Conservation (phyloP, 2,329 filamentous ascomycete genomes). For the Gremmenia infestans region DNA sequence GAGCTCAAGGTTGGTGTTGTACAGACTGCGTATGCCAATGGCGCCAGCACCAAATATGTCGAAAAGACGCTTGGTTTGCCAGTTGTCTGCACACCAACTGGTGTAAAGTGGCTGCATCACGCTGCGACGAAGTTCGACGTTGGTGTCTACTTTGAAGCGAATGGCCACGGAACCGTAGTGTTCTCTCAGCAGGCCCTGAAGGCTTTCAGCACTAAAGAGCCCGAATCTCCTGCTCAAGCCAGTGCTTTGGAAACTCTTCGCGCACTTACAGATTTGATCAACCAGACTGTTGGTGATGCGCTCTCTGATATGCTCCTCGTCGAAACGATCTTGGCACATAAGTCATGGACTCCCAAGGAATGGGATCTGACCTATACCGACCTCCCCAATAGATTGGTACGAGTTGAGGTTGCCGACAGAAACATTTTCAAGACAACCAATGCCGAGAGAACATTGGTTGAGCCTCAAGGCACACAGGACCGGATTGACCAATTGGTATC, state of each 20-base stretch:
- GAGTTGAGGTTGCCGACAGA: constrained; percentile 84
- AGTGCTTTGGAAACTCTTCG: constrained; percentile 80
- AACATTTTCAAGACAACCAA: constrained; percentile 88
- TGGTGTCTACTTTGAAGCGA: constrained; percentile 97
- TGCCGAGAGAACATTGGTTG: constrained; percentile 81
- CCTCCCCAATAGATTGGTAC: constrained; percentile 89
- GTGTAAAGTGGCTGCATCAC: constrained; percentile 96
- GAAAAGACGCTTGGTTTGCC: constrained; percentile 82
- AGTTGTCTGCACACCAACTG: constrained; percentile 88
- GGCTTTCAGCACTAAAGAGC: constrained; percentile 71
- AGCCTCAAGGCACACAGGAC: constrained; percentile 72
- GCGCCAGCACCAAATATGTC: constrained; percentile 88
- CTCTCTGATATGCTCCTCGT: constrained; percentile 94
- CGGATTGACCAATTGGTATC: constrained; percentile 83
- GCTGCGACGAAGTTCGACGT: constrained; percentile 93
- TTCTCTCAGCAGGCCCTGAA: constrained; percentile 83
- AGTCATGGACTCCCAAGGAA: constrained; percentile 82
- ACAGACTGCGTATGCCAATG: constrained; percentile 97
- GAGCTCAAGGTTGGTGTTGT: constrained; percentile 89
- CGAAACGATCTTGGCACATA: constrained; percentile 93
- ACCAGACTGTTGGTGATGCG: constrained; percentile 95
- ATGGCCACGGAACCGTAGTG: constrained; percentile 93
- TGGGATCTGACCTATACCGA: constrained; percentile 93
- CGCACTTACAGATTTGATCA: constrained; percentile 86
- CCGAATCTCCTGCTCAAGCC: constrained; percentile 87